Base-by-base conservation (phyloP, 129 eudicot genomes). In the Rutidosis leptorrhynchoides region DNA sequence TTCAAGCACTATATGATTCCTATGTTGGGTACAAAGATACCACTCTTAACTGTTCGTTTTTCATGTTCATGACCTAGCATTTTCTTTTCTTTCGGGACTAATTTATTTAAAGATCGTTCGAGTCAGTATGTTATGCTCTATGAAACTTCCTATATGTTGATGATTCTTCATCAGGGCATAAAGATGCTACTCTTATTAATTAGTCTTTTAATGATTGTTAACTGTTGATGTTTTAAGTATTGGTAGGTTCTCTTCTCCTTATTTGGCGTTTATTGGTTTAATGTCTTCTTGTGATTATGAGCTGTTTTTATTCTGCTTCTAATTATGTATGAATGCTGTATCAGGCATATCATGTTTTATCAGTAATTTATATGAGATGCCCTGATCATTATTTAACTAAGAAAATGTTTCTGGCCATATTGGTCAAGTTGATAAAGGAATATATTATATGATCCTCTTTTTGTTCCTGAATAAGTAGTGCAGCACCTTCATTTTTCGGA, bases 381-480 rank as follows among this genome's bases (percentile, higher is more conserved):
- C 0, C 62, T 27, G 30, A 58, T 54, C 59, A 60, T 71, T 48
- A 12, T 46, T 23, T 48, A 60, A n/a, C n/a, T n/a, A n/a, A n/a
- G n/a, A n/a, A n/a, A n/a, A n/a, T n/a, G n/a, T n/a, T n/a, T 48
- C 58, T 27, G 45, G 59, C 56, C 22, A 42, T 58, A 43, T 19
- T 11, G 49, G 23, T 71, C 75, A 60, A 45, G 46, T 72, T 37
- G 71, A 43, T 56, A 65, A 40, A 43, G 70, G 72, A 56, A 74
- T 65, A 30, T 74, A 24, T 74, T 65, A 57, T 17, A 69, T 16
- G 17, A 15, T 42, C 43, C 58, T 67, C 71, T 21, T 11, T 25
- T 58, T 27, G 45, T 59, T 59, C 42, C 43, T 43, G 32, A 57
- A 70, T 58, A 58, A 58, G 65, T n/a, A n/a, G n/a, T 43, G 24